Evolutionary conservation across 2,329 filamentous ascomycete species (phyloP).

Genomic region (Rhinocladiella mackenziei): DNA sequence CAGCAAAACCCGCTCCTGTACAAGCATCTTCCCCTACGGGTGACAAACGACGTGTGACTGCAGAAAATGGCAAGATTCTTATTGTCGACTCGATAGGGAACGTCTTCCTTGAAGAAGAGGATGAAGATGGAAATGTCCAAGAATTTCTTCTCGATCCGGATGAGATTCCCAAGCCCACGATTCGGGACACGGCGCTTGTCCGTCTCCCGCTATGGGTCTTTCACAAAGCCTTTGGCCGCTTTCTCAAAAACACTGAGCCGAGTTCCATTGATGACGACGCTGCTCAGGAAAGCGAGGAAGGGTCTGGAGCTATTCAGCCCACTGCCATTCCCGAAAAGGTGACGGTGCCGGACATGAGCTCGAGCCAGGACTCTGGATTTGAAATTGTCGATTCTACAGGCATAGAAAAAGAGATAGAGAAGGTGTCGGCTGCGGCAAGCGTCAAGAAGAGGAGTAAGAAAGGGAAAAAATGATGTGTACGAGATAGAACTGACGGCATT

Average conservation of each 20-base stretch:
- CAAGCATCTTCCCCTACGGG: conserved; percentile 61
- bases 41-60: conserved; percentile 79
- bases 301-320: conserved; percentile 1
- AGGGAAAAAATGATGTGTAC: conserved; percentile 22
- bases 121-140: conserved; percentile 75
- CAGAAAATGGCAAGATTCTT: conserved; percentile 91
- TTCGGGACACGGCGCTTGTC: conserved; percentile 78
- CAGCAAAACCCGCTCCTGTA: conserved; percentile 41
- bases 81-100: conserved; percentile 89
- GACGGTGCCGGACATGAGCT: conserved; percentile 18
- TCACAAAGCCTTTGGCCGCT: conserved; percentile 49
- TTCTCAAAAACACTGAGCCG: conserved; percentile 45
- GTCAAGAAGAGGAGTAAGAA: conserved; percentile 29
- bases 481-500: neutral
- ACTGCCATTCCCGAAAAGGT: conserved; percentile 14
- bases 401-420: conserved; percentile 24
- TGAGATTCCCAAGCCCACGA: conserved; percentile 71
- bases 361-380: conserved; percentile 29
- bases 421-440: conserved; percentile 11
- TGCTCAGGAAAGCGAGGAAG: conserved; percentile 6
- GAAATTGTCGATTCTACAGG: conserved; percentile 29
- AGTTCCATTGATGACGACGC: conserved; percentile 8
- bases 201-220: conserved; percentile 73
- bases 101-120: conserved; percentile 89
- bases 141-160: conserved; percentile 87